Base-by-base conservation (phyloP, 176 grass and related monocot species). In the Carex littledalei region DNA sequence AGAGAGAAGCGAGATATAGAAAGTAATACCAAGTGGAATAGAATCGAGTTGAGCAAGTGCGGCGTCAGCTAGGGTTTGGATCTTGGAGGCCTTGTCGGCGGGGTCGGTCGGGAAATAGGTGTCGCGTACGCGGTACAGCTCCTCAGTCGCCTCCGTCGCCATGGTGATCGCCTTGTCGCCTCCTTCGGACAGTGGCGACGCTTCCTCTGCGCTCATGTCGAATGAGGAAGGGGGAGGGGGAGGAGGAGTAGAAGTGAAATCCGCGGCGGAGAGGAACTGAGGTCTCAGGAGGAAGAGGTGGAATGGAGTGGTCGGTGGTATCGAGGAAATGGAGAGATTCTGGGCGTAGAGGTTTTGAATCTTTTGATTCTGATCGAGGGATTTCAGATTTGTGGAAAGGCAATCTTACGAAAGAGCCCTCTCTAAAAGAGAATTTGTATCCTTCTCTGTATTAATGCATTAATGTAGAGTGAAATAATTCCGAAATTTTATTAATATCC, bases 91-190 rank as follows among this genome's bases (percentile, higher is more conserved):
- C 87, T 97, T 97, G 63, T 97, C 89, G 11, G 70, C 59, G 47
- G 87, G 90, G 84, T 97, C 87, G 37, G 5, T 73, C 16, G 92
- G 92, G 60, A 97, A 97, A 82, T 88, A 94, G 6, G 88, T 97
- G 84, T 97, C 94, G 29, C 92, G 94, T 83, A 97, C 55, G 63
- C 64, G 89, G 84, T 97, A 97, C 31, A 97, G 71, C 69, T 97
- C 92, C 17, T 92, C 90, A 4, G 75, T 87, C 21, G 84, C 81
- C 3, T 87, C 87, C 43, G 67, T 75, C 1, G 81, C 89, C 41
- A 81, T 66, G 78, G 80, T 87, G 49, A 97, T 21, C 20, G 37
- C 78, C 16, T 15, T 81, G 59, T 59, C 81, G 6, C 18, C 50
- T 7, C 17, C 67, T 6, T 56, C 84, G 37, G 22, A 56, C 60